Evolutionary conservation across 1,284 basidiomycete species (phyloP).

Genomic region (Microbotryum intermedium): DNA sequence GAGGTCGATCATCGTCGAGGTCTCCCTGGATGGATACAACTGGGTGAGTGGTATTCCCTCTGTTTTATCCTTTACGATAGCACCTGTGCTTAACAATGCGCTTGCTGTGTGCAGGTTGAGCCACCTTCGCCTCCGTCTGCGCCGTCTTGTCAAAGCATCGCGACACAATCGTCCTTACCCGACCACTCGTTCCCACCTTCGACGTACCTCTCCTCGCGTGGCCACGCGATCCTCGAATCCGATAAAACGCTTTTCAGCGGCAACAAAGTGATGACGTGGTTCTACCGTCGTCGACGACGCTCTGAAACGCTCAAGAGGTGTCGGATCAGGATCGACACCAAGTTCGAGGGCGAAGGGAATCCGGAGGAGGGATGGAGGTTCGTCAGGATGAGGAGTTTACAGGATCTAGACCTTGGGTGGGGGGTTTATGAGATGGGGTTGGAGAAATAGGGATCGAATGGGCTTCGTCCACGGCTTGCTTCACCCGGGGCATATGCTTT

Average conservation of each 20-base stretch:
- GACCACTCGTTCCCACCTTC: conserved; percentile 20
- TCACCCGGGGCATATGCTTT: too few species aligned
- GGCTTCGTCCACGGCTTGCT: too few species aligned
- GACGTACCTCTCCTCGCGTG: conserved; percentile 8
- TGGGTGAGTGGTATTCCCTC: conserved; percentile 21
- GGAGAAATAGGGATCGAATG: neutral
- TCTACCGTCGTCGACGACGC: neutral
- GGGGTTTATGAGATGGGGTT: conserved; percentile 28
- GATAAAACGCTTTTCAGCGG: neutral
- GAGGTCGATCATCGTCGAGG: conserved; percentile 10
- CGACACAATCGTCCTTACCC: conserved; percentile 13
- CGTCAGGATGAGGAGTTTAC: conserved; percentile 7
- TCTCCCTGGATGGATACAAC: conserved; percentile 24
- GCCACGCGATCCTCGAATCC: neutral
- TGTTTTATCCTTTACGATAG: neutral
- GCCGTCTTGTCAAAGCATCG: conserved; percentile 11
- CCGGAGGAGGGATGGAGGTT: conserved; percentile 22
- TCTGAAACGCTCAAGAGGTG: conserved; percentile 7
- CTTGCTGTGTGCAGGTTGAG: neutral
- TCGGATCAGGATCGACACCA: conserved; percentile 4
- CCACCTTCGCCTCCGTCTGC: neutral
- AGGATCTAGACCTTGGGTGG: conserved; percentile 18
- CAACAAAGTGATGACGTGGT: neutral
- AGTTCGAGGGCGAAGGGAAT: neutral
- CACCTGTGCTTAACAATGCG: neutral